These are phyloP conservation scores for Populus tomentosa DNA, from an alignment of 441 rosid genomes.

Conservation along the genomic window DNA sequence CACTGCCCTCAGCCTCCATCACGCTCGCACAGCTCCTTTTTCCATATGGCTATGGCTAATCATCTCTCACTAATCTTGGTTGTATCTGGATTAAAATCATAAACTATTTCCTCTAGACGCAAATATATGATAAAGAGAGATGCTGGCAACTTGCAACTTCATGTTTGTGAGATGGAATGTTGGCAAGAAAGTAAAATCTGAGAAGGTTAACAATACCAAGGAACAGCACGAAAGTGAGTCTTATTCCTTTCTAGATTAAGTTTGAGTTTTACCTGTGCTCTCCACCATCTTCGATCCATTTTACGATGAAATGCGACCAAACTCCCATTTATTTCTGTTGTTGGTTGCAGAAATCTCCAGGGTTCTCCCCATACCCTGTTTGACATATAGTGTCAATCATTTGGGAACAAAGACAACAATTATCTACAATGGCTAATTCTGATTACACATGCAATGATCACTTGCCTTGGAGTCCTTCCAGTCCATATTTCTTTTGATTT, in stretches of 20 bases:
- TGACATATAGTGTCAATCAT: background rate
- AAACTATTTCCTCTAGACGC: no score
- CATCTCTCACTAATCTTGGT: no score
- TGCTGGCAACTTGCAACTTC: background rate
- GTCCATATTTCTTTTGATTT: constrained; percentile 78
- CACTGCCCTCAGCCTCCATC: no score
- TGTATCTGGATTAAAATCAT: no score
- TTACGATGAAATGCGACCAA: constrained; percentile 63
- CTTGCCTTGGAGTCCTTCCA: constrained; percentile 59
- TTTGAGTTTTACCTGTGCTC: constrained; percentile 63
- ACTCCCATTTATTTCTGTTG: constrained; percentile 87
- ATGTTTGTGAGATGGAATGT: background rate
- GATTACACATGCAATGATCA: background rate
- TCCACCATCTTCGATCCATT: constrained; percentile 97
- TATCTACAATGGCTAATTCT: background rate
- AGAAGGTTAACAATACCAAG: background rate
- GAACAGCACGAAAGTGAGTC: background rate
- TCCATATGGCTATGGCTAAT: no score
- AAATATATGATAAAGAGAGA: no score
- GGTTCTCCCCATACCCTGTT: constrained; percentile 82
- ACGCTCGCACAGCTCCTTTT: no score
- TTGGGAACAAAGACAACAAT: background rate
- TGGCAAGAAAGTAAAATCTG: background rate
- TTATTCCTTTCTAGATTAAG: background rate
- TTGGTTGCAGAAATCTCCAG: constrained; percentile 82